Conservation (phyloP, 2,329 filamentous ascomycete species). For the Phialocephala subalpina region DNA sequence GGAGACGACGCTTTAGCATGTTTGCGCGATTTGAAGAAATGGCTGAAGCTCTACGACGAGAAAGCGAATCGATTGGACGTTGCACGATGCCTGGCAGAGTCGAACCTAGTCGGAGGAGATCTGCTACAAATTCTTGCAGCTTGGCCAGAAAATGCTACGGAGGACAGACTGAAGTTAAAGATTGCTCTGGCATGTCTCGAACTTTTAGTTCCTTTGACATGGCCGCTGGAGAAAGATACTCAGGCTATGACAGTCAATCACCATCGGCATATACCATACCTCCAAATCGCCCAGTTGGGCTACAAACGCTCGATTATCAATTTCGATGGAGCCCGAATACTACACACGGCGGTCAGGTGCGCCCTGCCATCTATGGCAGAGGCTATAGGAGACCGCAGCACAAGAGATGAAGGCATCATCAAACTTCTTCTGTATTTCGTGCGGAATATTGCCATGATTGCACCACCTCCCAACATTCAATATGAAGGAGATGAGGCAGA, state of each 20-base stretch:
- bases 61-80: slow-evolving; percentile 95
- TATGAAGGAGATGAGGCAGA: slow-evolving; percentile 90
- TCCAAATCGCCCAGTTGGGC: slow-evolving; percentile 84
- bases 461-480: slow-evolving; percentile 74
- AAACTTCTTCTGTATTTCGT: slow-evolving; percentile 89
- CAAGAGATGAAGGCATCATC: slow-evolving; percentile 90
- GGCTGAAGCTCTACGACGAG: slow-evolving; percentile 94
- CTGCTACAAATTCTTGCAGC: slow-evolving; percentile 86
- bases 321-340: slow-evolving; percentile 77
- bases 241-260: slow-evolving; percentile 91
- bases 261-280: slow-evolving; percentile 87
- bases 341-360: slow-evolving; percentile 82
- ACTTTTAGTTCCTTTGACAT: slow-evolving; percentile 89
- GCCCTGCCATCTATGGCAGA: slow-evolving; percentile 87
- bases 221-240: slow-evolving; percentile 84
- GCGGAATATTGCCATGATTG: slow-evolving; percentile 87
- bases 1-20: slow-evolving; percentile 94
- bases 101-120: slow-evolving; percentile 90
- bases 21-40: slow-evolving; percentile 91
- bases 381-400: slow-evolving; percentile 75
- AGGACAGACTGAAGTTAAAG: slow-evolving; percentile 79
- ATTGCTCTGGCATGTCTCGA: slow-evolving; percentile 88
- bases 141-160: slow-evolving; percentile 77
- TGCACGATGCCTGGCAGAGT: slow-evolving; percentile 88
- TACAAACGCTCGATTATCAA: slow-evolving; percentile 93